Evolutionary conservation across 192 early-diverging fungal genomes (phyloP).

Genomic region (Rhizophagus prolifer): DNA sequence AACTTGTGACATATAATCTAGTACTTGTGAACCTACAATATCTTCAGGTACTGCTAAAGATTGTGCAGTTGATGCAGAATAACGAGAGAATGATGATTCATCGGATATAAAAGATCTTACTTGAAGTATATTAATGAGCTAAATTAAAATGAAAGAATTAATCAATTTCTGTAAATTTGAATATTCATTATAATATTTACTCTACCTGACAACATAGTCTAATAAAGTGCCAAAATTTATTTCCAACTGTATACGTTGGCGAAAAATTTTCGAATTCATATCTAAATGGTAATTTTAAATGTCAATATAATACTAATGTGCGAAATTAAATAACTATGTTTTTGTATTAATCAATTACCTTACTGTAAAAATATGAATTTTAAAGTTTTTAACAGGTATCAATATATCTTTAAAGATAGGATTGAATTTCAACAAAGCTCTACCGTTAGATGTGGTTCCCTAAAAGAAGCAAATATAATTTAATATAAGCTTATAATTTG

Average conservation of each 20-base stretch:
- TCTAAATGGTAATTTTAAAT: slow-evolving; percentile 37
- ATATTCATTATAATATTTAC: background rate
- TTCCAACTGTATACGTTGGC: slow-evolving; percentile 66
- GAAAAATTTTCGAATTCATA: slow-evolving; percentile 64
- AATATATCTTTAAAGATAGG: slow-evolving; percentile 66
- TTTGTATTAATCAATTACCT: slow-evolving; percentile 42
- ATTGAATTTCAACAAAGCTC: slow-evolving; percentile 75
- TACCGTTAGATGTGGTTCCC: slow-evolving; percentile 85
- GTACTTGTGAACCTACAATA: slow-evolving; percentile 56
- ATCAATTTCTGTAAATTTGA: slow-evolving; percentile 21
- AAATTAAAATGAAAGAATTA: slow-evolving; percentile 33
- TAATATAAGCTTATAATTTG: slow-evolving; percentile 5
- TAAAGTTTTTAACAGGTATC: slow-evolving; percentile 56
- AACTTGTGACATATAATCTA: slow-evolving; percentile 55
- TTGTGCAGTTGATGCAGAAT: slow-evolving; percentile 33
- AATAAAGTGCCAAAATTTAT: slow-evolving; percentile 49
- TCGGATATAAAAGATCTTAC: slow-evolving; percentile 49
- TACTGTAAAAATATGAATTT: slow-evolving; percentile 61
- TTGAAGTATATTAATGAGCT: slow-evolving; percentile 51
- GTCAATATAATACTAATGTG: slow-evolving; percentile 36
- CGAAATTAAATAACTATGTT: slow-evolving; percentile 21
- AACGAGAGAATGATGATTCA: slow-evolving; percentile 48
- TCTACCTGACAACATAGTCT: slow-evolving; percentile 60
- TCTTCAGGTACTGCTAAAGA: slow-evolving; percentile 43
- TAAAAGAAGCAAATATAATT: slow-evolving; percentile 25